Percentiles rank a stretch among this genome's conserved stretches.
These are phyloP conservation scores for Mycena haematopus DNA, from an alignment of 768 basidiomycete genomes.

Conservation along the genomic window DNA sequence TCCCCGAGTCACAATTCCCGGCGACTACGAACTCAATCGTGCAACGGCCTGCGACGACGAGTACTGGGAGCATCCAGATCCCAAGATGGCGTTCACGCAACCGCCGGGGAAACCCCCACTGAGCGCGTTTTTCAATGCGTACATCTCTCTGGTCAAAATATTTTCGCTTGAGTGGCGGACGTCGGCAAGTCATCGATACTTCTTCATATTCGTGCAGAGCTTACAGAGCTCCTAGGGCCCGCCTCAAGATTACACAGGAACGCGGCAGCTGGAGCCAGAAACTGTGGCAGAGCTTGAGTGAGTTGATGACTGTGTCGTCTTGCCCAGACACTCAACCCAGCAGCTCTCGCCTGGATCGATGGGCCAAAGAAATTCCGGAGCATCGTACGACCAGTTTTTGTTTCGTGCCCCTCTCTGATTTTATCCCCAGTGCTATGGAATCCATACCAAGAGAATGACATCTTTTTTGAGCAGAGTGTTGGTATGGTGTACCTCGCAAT, in stretches of 20 bases:
- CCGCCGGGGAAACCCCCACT: slow-evolving; percentile 49
- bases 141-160: slow-evolving; percentile 52
- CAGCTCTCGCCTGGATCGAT: slow-evolving; percentile 59
- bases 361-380: slow-evolving; percentile 57
- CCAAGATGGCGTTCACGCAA: slow-evolving; percentile 52
- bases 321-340: not conserved
- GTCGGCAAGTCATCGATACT: slow-evolving; percentile 38
- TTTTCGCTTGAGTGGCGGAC: slow-evolving; percentile 53
- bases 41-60: slow-evolving; percentile 58
- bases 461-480: slow-evolving; percentile 50
- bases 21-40: slow-evolving; percentile 55
- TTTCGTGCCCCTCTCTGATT: not conserved
- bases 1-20: slow-evolving; percentile 41
- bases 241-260: slow-evolving; percentile 7
- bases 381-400: slow-evolving; percentile 39
- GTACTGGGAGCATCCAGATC: slow-evolving; percentile 52
- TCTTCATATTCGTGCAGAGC: not conserved
- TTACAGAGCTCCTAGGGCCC: not conserved
- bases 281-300: slow-evolving; percentile 21
- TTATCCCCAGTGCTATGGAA: slow-evolving; percentile 42
- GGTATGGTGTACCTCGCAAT: slow-evolving; percentile 33
- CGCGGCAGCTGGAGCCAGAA: not conserved
- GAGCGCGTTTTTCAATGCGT: slow-evolving; percentile 47
- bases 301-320: not conserved
- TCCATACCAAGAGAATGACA: slow-evolving; percentile 38